Evolutionary conservation across 108 stramenopile genomes (phyloP), one percentile per base, ranked within the genome.

Genomic region (Fragilaria radians): DNA sequence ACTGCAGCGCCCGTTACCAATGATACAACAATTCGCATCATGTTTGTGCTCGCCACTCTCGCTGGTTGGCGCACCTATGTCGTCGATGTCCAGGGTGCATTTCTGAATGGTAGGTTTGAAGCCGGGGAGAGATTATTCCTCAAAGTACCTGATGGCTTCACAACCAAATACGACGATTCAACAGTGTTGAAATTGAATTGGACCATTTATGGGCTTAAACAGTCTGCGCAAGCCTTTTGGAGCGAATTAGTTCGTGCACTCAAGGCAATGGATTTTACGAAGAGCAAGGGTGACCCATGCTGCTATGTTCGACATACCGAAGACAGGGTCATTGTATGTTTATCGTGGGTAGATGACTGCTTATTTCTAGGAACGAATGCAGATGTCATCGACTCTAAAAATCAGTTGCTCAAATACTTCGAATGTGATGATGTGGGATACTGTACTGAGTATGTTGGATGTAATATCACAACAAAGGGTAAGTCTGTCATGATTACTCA

Each of bases 401-500:
- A n/a, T n/a, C n/a, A n/a, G n/a, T 23, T 76, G 3, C 67, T 34
- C 32, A 29, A 18, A 3, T 18, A 31, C 18, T 80, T 69, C 27
- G 67, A 72, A 3, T 65, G 59, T 23, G 63, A 72, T 17, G 67
- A 75, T 25, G 32, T 54, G 19, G 67, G 71, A 3, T 18, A 48
- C 0, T 11, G 72, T 28, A 65, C 24, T 14, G 73, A 72, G 46
- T 74, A 79, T 51, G 73, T 79, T n/a, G 73, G 78, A 3, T 60
- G 62, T 46, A 67, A 74, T 27, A 56, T 74, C 5, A 61, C 66
- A 18, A 52, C 53, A 26, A 28, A 29, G 11, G 32, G 18, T 21
- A 26, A 49, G 19, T 11, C 23, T 3, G 7, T 76, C 22, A 61
- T 56, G 29, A 23, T 80, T 17, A 69, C 68, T 17, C 78, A 80